Percentiles rank a stretch among this genome's conserved stretches.
Conservation (phyloP, 164 flowering plant genomes). For the Houttuynia cordata region DNA sequence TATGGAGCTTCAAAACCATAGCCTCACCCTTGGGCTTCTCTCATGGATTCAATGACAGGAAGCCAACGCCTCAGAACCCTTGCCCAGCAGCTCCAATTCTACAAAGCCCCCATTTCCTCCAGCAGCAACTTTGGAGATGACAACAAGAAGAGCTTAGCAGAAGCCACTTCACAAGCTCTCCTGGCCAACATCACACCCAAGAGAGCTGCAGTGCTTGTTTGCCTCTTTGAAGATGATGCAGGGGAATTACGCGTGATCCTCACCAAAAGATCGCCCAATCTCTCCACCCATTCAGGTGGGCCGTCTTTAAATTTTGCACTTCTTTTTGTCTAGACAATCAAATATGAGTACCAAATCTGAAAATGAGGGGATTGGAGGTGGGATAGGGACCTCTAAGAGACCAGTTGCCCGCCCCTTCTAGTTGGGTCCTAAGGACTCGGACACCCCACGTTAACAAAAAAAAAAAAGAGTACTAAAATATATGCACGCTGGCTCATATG, state of each 20-base stretch:
- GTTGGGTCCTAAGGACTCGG: too few species aligned
- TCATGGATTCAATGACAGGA: neutral
- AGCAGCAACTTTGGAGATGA: slow-evolving; percentile 4
- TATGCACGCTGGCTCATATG: too few species aligned
- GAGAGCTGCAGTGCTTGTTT: slow-evolving; percentile 47
- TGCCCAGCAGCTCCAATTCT: slow-evolving; percentile 62
- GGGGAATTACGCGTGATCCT: slow-evolving; percentile 48
- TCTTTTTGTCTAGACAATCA: neutral
- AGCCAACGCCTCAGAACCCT: slow-evolving; percentile 28
- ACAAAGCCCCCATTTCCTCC: slow-evolving; percentile 37
- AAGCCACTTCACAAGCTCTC: slow-evolving; percentile 41
- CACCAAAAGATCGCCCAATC: slow-evolving; percentile 45
- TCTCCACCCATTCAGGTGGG: slow-evolving; percentile 50
- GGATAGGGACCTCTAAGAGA: too few species aligned
- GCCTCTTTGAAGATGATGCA: slow-evolving; percentile 42
- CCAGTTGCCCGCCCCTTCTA: too few species aligned
- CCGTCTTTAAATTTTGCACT: neutral
- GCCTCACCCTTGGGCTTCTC: too few species aligned
- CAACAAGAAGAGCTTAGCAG: slow-evolving; percentile 20
- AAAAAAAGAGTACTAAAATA: too few species aligned
- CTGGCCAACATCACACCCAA: slow-evolving; percentile 39
- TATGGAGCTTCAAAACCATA: too few species aligned
- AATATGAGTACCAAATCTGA: too few species aligned
- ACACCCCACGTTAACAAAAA: too few species aligned
- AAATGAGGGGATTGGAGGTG: too few species aligned